Conservation (phyloP, 371 early-diverging fungal genomes). For the Lichtheimia corymbifera region DNA sequence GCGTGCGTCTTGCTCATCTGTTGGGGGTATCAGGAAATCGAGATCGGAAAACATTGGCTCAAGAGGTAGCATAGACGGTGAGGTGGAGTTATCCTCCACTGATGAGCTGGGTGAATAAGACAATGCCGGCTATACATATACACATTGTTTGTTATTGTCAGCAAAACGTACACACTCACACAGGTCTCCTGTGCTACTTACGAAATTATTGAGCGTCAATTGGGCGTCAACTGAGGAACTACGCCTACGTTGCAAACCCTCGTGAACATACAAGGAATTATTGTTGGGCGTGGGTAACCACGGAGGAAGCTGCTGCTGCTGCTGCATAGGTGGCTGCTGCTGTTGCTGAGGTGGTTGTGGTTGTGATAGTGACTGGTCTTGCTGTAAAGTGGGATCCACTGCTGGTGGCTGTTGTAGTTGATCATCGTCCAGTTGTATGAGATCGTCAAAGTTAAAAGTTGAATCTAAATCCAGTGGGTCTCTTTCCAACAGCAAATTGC, state of each 20-base stretch:
- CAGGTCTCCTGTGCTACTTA: not conserved
- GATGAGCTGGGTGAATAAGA: conserved; percentile 11
- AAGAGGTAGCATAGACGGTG: conserved; percentile 2
- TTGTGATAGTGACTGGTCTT: not conserved
- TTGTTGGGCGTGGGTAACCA: not conserved
- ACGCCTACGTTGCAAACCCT: conserved; percentile 4
- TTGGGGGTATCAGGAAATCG: conserved; percentile 11
- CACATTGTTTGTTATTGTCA: not conserved
- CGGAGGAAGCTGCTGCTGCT: not conserved
- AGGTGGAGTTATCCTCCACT: conserved; percentile 5
- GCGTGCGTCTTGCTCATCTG: not conserved
- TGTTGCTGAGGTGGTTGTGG: not conserved
- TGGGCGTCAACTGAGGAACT: conserved; percentile 14
- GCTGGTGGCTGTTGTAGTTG: conserved; percentile 1
- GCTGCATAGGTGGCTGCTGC: not conserved
- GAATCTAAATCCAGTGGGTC: not conserved
- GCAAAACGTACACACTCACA: too few species aligned
- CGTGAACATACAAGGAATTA: not conserved
- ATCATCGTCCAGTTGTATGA: conserved; percentile 9
- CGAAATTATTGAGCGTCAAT: not conserved
- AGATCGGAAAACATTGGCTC: conserved; percentile 7
- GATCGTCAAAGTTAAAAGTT: conserved; percentile 10
- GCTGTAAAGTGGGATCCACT: not conserved
- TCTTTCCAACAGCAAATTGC: not conserved
- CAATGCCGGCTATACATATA: conserved; percentile 8